These are phyloP conservation scores for Mortierella sp. DNA, from an alignment of 371 early-diverging fungal species.

Conservation along the genomic window DNA sequence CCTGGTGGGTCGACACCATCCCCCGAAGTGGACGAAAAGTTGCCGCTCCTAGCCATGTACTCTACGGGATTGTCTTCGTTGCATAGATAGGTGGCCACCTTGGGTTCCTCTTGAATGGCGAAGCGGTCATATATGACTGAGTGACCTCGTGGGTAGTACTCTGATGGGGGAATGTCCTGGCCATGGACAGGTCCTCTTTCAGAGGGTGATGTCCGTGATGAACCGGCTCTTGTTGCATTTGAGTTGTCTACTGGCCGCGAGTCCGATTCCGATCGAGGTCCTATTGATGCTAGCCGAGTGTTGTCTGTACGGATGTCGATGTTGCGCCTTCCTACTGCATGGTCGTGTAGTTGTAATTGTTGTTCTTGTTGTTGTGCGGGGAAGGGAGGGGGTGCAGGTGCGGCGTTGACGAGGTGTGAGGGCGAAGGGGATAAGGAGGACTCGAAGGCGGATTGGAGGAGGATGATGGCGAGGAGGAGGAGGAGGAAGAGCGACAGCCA, in stretches of 20 bases:
- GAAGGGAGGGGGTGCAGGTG: not conserved
- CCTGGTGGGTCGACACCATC: slow-evolving; percentile 31
- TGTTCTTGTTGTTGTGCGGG: not conserved
- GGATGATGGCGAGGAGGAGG: slow-evolving; percentile 30
- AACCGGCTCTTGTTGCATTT: not conserved
- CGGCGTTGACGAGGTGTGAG: slow-evolving; percentile 6
- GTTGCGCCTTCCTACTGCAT: not conserved
- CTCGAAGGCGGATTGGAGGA: slow-evolving; percentile 19
- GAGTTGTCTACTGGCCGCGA: not conserved
- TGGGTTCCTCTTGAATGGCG: not conserved
- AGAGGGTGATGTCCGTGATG: not conserved
- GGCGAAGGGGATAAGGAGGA: not conserved
- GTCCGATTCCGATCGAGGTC: not conserved
- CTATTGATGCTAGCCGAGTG: not conserved
- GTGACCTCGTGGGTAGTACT: not conserved
- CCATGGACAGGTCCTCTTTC: not conserved
- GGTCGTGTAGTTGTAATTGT: not conserved
- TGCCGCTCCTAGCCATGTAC: slow-evolving; percentile 21
- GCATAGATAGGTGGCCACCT: slow-evolving; percentile 15
- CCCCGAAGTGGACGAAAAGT: slow-evolving; percentile 24
- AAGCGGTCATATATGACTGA: not conserved
- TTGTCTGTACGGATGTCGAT: not conserved
- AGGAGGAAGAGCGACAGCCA: slow-evolving; percentile 28
- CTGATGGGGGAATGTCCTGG: not conserved
- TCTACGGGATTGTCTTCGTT: slow-evolving; percentile 12